A percentile compares a stretch with the other conserved stretches of the same genome.
These are phyloP conservation scores for Plasmodium blacklocki DNA, from an alignment of 169 alveolate species.

Conservation along the genomic window DNA sequence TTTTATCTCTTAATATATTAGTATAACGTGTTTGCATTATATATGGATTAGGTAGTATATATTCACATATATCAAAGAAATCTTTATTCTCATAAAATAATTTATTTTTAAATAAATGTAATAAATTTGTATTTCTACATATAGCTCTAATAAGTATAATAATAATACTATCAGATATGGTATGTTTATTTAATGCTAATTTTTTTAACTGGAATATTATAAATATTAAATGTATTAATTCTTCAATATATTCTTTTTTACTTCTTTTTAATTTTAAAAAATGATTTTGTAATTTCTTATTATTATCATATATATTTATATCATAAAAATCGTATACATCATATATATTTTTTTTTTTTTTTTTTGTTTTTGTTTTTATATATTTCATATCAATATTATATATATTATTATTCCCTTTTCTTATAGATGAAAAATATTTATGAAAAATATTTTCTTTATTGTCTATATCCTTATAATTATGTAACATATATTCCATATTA, in stretches of 20 bases:
- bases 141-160: constrained; percentile 33
- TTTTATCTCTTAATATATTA: neutral
- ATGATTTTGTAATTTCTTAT: constrained; percentile 48
- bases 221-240: constrained; percentile 35
- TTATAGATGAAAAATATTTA: constrained; percentile 6
- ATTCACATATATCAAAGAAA: constrained; percentile 44
- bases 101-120: constrained; percentile 33
- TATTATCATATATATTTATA: constrained; percentile 56
- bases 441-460: neutral
- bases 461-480: neutral
- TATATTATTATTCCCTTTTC: neutral
- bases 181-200: constrained; percentile 8
- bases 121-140: constrained; percentile 30
- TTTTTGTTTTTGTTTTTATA: neutral
- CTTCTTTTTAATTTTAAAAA: constrained; percentile 67
- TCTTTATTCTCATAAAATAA: constrained; percentile 38
- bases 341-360: constrained; percentile 24
- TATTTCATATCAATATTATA: no score
- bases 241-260: constrained; percentile 62
- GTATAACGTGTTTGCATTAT: constrained; percentile 4
- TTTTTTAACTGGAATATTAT: constrained; percentile 61
- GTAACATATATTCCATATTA: neutral
- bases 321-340: constrained; percentile 54
- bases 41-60: neutral
- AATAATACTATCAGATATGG: constrained; percentile 36